Evolutionary conservation across 2,329 filamentous ascomycete genomes (phyloP).

Genomic region (Stemphylium lycopersici): DNA sequence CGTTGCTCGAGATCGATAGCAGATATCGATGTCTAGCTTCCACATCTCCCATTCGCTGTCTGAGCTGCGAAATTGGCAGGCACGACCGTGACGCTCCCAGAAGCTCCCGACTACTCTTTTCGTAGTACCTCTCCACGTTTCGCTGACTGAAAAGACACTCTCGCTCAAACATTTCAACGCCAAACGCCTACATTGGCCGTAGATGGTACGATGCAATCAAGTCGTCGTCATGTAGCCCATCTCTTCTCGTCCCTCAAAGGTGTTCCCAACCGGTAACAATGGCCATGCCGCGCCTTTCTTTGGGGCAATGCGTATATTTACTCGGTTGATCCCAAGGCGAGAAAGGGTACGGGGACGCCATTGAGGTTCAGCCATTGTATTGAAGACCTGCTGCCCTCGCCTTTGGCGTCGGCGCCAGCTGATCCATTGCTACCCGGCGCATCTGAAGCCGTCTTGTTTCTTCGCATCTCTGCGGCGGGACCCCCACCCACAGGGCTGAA

Average conservation of each 20-base stretch:
- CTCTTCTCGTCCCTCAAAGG: neutral
- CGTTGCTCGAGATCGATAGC: neutral
- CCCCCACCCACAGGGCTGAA: conserved; percentile 30
- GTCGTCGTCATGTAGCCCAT: neutral
- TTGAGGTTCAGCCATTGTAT: conserved; percentile 37
- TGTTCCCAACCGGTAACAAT: neutral
- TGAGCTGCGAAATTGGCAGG: neutral
- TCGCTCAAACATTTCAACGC: conserved; percentile 11
- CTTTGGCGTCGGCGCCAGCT: conserved; percentile 3
- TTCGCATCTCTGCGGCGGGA: conserved; percentile 20
- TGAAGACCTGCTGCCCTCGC: conserved; percentile 13
- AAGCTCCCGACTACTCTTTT: neutral
- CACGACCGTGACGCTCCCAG: neutral
- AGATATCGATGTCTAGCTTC: neutral
- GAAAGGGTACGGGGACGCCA: conserved; percentile 36
- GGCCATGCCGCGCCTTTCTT: neutral
- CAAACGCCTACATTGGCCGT: conserved; percentile 5
- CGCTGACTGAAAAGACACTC: neutral
- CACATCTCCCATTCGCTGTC: neutral
- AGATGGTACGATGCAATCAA: conserved; percentile 5
- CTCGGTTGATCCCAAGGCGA: neutral
- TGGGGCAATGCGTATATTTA: neutral
- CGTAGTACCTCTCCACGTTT: neutral
- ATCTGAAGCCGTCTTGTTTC: conserved; percentile 11
- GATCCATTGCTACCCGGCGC: conserved; percentile 6